Evolutionary conservation across 352 stramenopile species (phyloP), one percentile per base, ranked within the genome.

Genomic region (Discostella stelligera): DNA sequence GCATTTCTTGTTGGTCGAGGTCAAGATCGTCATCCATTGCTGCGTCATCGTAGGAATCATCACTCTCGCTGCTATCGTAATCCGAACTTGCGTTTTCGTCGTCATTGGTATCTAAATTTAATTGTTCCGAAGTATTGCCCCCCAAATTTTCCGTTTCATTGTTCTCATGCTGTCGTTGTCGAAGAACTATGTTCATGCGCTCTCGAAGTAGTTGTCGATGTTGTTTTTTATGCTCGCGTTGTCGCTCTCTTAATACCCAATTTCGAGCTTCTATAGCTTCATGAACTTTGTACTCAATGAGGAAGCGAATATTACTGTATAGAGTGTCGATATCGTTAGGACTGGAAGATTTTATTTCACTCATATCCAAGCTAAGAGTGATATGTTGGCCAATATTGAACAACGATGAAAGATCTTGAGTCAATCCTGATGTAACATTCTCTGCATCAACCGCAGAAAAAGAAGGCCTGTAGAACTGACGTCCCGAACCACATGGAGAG

Each of bases 371-470:
- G 39, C 72, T 71, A 27, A 91, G 75, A 21, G 85, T 90, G 46
- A 93, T 88, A 61, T 93, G 85, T 66, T 93, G 87, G 54, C 87
- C 87, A 60, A 93, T 86, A 25, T 83, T 81, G 71, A 93, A 91
- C 0, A 93, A 66, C n/a, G 67, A 71, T 9, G 84, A 91, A 53
- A 93, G 68, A 63, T 93, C 86, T 32, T 50, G 65, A 16, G 58
- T 69, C 25, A 75, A 63, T 56, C 65, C 72, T 37, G 72, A 66
- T 27, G 66, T 23, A 25, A 14, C 11, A 27, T 37, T 59, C 27
- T 0, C 39, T 23, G 27, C 46, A 58, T 65, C 68, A 61, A n/a
- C 39, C n/a, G 20, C 18, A 44, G 16, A 44, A 25, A 46, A 52
- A 0, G 50, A 54, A 25, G 56, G 20, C 21, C 58, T 20, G 18